These are phyloP conservation scores for Trichodelitschia bisporula DNA, from an alignment of 495 filamentous ascomycete genomes.

Conservation along the genomic window DNA sequence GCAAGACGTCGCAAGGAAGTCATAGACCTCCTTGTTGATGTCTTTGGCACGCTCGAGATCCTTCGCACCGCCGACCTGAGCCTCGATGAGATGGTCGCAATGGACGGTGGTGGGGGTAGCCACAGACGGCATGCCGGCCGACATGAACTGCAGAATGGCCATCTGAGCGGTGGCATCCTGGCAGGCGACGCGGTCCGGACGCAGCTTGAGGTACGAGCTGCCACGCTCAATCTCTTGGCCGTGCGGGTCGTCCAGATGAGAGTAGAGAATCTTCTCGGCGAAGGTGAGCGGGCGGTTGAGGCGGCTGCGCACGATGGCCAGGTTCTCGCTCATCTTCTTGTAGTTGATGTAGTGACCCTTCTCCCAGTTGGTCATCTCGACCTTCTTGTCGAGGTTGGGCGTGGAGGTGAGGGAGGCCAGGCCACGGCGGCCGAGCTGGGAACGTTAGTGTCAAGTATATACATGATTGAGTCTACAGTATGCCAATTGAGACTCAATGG, in stretches of 20 bases:
- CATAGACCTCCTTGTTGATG: slow-evolving; percentile 99
- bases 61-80: slow-evolving; percentile 79
- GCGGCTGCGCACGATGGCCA: slow-evolving; percentile 62
- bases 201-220: slow-evolving; percentile 80
- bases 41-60: slow-evolving; percentile 76
- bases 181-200: slow-evolving; percentile 94
- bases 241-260: slow-evolving; percentile 92
- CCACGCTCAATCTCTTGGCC: slow-evolving; percentile 90
- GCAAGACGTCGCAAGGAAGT: slow-evolving; percentile 84
- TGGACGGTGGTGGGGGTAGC: slow-evolving; percentile 92
- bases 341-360: slow-evolving; percentile 67
- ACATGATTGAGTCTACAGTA: no score
- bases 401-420: slow-evolving; percentile 36
- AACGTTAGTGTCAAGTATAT: no score
- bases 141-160: slow-evolving; percentile 99
- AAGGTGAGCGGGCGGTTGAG: slow-evolving; percentile 84
- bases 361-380: slow-evolving; percentile 60
- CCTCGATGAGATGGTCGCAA: slow-evolving; percentile 99
- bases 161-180: slow-evolving; percentile 99
- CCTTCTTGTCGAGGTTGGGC: slow-evolving; percentile 48
- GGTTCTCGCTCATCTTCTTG: slow-evolving; percentile 96
- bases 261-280: slow-evolving; percentile 98
- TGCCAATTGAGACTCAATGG: no score
- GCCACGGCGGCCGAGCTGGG: slow-evolving; percentile 20
- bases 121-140: slow-evolving; percentile 81